Percentiles rank a stretch among this genome's conserved stretches.
Conservation (phyloP, 352 stramenopile genomes). For the Globisporangium splendens region DNA sequence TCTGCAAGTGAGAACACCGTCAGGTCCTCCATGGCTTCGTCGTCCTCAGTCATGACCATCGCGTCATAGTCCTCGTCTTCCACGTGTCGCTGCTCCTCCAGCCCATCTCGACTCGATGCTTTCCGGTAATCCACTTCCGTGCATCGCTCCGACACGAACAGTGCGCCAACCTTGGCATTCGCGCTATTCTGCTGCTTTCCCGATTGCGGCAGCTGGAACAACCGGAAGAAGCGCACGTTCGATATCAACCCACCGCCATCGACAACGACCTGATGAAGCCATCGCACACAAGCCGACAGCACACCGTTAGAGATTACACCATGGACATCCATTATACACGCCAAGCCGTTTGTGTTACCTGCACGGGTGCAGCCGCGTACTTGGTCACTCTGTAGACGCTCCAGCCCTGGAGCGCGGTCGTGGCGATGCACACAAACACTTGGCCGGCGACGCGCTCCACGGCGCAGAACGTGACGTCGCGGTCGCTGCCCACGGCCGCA, state of each 20-base stretch:
- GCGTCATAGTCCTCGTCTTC: conserved; percentile 37
- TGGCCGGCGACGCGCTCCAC: conserved; percentile 50
- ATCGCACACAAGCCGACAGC: conserved; percentile 3
- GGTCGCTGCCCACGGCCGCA: conserved; percentile 11
- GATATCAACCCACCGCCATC: conserved; percentile 37
- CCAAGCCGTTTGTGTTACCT: conserved; percentile 19
- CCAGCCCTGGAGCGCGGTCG: conserved; percentile 36
- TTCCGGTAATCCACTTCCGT: conserved; percentile 26
- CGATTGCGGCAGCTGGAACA: conserved; percentile 35
- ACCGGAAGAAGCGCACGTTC: conserved; percentile 53
- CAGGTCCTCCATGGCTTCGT: conserved; percentile 44
- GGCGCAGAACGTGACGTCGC: conserved; percentile 62
- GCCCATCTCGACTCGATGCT: conserved; percentile 8
- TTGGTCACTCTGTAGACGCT: conserved; percentile 58
- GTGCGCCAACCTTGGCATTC: conserved; percentile 15
- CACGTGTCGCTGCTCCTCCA: conserved; percentile 23
- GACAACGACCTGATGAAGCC: conserved; percentile 35
- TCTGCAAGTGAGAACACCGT: conserved; percentile 47
- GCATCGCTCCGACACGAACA: conserved; percentile 59
- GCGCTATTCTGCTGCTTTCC: background rate
- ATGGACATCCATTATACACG: background rate
- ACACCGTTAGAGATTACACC: background rate
- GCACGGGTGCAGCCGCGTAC: conserved; percentile 43
- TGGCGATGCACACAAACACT: conserved; percentile 57
- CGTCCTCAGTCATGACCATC: conserved; percentile 24